Conservation (phyloP, 148 eudicot species). For the Rhododendron ovatum region DNA sequence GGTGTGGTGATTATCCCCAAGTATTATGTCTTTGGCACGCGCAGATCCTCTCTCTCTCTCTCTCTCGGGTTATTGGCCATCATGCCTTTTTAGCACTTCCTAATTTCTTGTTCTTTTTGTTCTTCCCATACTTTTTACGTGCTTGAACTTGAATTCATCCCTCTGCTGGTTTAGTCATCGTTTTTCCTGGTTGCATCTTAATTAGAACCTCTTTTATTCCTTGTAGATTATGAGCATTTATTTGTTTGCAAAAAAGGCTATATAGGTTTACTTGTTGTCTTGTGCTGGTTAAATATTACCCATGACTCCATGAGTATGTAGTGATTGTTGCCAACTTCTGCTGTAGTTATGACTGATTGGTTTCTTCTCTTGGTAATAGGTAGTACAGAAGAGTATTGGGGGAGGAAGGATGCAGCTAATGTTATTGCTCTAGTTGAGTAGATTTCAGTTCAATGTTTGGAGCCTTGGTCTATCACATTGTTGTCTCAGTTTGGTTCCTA, state of each 20-base stretch:
- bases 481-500: neutral
- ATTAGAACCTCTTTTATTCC: neutral
- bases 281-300: neutral
- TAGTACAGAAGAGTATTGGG: conserved; percentile 83
- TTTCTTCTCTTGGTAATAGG: conserved; percentile 41
- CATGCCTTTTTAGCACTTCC: neutral
- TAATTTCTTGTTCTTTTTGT: neutral
- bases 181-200: neutral
- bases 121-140: neutral
- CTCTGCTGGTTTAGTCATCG: neutral
- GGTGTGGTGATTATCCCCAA: neutral
- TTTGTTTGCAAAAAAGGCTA: neutral
- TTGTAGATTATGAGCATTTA: neutral
- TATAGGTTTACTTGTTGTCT: neutral
- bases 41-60: neutral
- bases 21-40: neutral
- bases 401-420: conserved; percentile 80
- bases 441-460: neutral
- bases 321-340: neutral
- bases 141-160: neutral
- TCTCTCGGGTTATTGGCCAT: neutral
- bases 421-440: conserved; percentile 65
- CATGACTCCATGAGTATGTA: neutral
- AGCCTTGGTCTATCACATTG: neutral
- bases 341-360: conserved; percentile 13